Conservation (phyloP, 106 monocot genomes). For the Apostasia shenzhenica region DNA sequence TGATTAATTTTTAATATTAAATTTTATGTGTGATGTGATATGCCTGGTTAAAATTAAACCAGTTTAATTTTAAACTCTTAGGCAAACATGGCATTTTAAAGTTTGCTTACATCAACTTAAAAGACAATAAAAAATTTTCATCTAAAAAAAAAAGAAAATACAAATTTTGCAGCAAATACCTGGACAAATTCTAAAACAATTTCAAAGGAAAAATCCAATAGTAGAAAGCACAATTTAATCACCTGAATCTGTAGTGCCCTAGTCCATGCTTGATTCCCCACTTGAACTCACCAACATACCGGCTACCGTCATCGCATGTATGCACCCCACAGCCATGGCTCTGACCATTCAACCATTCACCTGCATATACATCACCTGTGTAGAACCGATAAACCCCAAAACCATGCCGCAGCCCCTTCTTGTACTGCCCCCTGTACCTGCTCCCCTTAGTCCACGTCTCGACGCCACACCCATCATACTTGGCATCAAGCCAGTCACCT, state of each 20-base stretch:
- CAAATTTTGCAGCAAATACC: too few species aligned
- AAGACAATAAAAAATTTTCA: too few species aligned
- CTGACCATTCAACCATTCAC: constrained; percentile 24
- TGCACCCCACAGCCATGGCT: constrained; percentile 27
- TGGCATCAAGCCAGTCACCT: constrained; percentile 26
- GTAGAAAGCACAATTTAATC: background rate
- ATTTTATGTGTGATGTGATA: too few species aligned
- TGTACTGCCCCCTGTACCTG: constrained; percentile 14
- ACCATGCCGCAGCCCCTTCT: constrained; percentile 19
- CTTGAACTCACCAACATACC: constrained; percentile 24
- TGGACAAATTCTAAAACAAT: too few species aligned
- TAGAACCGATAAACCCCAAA: constrained; percentile 22
- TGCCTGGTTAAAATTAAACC: too few species aligned
- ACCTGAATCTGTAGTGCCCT: constrained; percentile 24
- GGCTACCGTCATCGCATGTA: constrained; percentile 22
- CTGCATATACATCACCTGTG: constrained; percentile 25
- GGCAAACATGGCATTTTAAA: too few species aligned
- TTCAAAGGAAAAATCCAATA: background rate
- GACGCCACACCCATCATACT: constrained; percentile 23
- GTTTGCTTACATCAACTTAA: too few species aligned
- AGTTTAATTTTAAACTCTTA: too few species aligned
- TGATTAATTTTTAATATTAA: too few species aligned
- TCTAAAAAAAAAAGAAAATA: too few species aligned
- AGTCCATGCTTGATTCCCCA: constrained; percentile 29
- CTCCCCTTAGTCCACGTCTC: constrained; percentile 27